Conservation (phyloP, 768 basidiomycete species). For the Russula lepida region DNA sequence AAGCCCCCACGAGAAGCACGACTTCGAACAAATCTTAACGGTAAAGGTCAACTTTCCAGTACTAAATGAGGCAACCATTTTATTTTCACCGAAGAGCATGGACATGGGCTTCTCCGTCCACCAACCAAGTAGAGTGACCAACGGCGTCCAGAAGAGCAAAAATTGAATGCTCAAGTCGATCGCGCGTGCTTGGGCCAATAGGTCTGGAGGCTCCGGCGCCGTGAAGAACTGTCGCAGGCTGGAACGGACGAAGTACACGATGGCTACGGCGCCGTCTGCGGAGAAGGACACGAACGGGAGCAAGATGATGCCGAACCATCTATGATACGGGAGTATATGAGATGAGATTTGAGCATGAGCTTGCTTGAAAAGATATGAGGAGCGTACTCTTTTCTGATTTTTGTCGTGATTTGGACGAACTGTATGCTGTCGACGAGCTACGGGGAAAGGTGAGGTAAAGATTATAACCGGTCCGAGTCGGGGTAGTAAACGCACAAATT, state of each 20-base stretch:
- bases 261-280: conserved; percentile 56
- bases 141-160: conserved; percentile 70
- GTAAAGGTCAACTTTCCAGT: background rate
- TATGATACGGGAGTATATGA: conserved; percentile 21
- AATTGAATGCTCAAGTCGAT: conserved; percentile 78
- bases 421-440: conserved; percentile 63
- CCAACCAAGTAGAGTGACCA: conserved; percentile 63
- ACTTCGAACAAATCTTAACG: conserved; percentile 58
- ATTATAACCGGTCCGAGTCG: too few species aligned
- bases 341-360: background rate
- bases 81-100: conserved; percentile 63
- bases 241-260: conserved; percentile 47
- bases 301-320: conserved; percentile 68
- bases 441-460: background rate
- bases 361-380: background rate
- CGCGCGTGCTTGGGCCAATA: conserved; percentile 55
- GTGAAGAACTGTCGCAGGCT: conserved; percentile 35
- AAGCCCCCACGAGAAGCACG: conserved; percentile 52
- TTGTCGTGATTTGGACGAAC: conserved; percentile 35
- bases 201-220: conserved; percentile 37
- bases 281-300: conserved; percentile 68
- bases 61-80: conserved; percentile 6
- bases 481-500: conserved; percentile 45
- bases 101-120: conserved; percentile 51
- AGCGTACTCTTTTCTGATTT: conserved; percentile 48